Evolutionary conservation across 768 basidiomycete species (phyloP).

Genomic region (Tylopilus rubrobrunneus): DNA sequence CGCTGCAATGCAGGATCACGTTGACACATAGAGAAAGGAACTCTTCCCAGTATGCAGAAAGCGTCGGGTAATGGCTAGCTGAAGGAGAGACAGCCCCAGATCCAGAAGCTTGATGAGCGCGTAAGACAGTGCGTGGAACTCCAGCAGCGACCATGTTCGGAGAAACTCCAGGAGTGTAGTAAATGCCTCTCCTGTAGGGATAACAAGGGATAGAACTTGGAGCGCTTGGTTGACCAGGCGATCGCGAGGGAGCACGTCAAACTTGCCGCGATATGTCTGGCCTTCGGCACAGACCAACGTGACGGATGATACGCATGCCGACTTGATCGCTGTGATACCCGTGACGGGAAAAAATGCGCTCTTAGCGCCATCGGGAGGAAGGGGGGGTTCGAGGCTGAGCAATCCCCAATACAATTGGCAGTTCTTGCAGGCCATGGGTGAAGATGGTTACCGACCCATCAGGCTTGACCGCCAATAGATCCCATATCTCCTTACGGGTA

Average conservation of each 20-base stretch:
- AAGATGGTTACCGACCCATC: conserved; percentile 52
- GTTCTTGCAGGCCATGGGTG: conserved; percentile 54
- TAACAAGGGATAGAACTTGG: conserved; percentile 54
- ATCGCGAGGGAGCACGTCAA: conserved; percentile 57
- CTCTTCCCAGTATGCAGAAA: conserved; percentile 43
- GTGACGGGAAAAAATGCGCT: conserved; percentile 16
- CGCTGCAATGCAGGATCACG: conserved; percentile 51
- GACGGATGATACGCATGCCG: conserved; percentile 48
- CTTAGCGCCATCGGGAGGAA: neutral
- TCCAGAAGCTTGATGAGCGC: conserved; percentile 51
- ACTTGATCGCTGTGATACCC: conserved; percentile 42
- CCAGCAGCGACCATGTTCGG: conserved; percentile 51
- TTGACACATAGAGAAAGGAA: conserved; percentile 42
- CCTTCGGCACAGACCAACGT: conserved; percentile 54
- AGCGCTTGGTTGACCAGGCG: conserved; percentile 56
- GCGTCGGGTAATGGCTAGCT: conserved; percentile 9
- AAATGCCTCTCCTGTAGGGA: conserved; percentile 57
- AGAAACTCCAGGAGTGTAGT: conserved; percentile 54
- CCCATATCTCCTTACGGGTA: conserved; percentile 62
- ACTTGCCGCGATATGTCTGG: conserved; percentile 39
- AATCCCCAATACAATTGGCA: conserved; percentile 35
- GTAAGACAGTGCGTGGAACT: conserved; percentile 54
- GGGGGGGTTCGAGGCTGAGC: conserved; percentile 7
- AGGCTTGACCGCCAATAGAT: conserved; percentile 64
- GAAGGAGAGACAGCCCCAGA: conserved; percentile 27